These are phyloP conservation scores for Pseudocercospora musae DNA, from an alignment of 2,329 filamentous ascomycete species.

Conservation along the genomic window DNA sequence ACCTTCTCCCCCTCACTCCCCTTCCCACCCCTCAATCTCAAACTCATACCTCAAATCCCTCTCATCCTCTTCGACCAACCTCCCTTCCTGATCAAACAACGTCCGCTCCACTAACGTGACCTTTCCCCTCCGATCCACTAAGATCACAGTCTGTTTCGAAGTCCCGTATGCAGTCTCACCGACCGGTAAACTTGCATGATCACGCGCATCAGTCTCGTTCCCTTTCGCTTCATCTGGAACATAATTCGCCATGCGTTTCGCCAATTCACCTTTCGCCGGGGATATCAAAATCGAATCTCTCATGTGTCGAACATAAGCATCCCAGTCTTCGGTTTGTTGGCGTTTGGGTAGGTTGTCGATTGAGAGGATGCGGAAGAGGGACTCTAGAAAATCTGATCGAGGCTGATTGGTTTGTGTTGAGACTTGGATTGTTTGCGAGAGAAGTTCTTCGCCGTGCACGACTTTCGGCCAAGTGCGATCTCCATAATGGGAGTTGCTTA, in stretches of 20 bases:
- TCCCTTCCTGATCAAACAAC: slow-evolving; percentile 54
- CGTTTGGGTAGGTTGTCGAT: slow-evolving; percentile 55
- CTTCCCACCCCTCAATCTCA: slow-evolving; percentile 43
- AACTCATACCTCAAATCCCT: slow-evolving; percentile 50
- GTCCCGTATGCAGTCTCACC: slow-evolving; percentile 57
- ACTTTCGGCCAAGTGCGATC: slow-evolving; percentile 63
- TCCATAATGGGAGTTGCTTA: slow-evolving; percentile 60
- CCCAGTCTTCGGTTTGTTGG: slow-evolving; percentile 48
- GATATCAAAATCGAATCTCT: slow-evolving; percentile 62
- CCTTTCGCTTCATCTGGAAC: no score
- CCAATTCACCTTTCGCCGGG: slow-evolving; percentile 48
- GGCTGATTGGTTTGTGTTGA: slow-evolving; percentile 41
- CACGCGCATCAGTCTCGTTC: slow-evolving; percentile 15
- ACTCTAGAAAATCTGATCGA: slow-evolving; percentile 46
- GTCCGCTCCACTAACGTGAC: slow-evolving; percentile 63
- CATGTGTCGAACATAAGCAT: slow-evolving; percentile 55
- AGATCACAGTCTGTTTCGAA: slow-evolving; percentile 60
- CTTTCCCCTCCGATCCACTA: slow-evolving; percentile 54
- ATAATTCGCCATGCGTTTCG: slow-evolving; percentile 39
- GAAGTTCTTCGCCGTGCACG: slow-evolving; percentile 53
- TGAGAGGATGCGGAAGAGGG: slow-evolving; percentile 52
- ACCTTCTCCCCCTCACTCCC: neutral
- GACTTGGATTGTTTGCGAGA: slow-evolving; percentile 42
- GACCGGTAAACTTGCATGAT: slow-evolving; percentile 24
- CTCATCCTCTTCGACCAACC: slow-evolving; percentile 44